Evolutionary conservation across 805 yeast genomes (phyloP).

Genomic region (Candida gorgasii): DNA sequence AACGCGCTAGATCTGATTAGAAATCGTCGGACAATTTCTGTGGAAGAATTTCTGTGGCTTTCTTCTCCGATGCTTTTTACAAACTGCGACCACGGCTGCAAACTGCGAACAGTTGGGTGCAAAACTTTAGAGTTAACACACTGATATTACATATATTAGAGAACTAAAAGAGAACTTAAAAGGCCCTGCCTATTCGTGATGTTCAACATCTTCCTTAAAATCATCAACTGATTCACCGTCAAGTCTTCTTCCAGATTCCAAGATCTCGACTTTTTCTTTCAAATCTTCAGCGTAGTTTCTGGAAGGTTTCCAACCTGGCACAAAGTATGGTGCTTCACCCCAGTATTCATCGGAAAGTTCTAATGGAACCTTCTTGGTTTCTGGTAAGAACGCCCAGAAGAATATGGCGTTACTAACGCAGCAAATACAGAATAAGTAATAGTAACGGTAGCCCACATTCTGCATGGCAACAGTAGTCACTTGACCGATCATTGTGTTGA

Average conservation of each 20-base stretch:
- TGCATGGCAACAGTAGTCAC: conserved; percentile 28
- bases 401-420: conserved; percentile 25
- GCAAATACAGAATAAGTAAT: conserved; percentile 24
- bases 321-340: conserved; percentile 15
- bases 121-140: too few species aligned
- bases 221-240: conserved; percentile 38
- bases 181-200: conserved; percentile 11
- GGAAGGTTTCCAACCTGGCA: conserved; percentile 19
- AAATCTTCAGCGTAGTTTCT: conserved; percentile 15
- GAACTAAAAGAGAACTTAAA: too few species aligned
- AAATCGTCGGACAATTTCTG: background rate
- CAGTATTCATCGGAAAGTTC: conserved; percentile 19
- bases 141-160: too few species aligned
- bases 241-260: conserved; percentile 14
- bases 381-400: conserved; percentile 34
- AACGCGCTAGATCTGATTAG: background rate
- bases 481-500: conserved; percentile 36
- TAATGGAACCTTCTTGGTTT: conserved; percentile 23
- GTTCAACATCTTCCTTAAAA: conserved; percentile 23
- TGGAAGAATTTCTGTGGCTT: background rate
- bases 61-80: background rate
- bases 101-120: too few species aligned
- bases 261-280: conserved; percentile 14
- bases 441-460: conserved; percentile 23
- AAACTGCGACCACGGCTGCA: background rate